Percentiles rank a stretch among this genome's conserved stretches.
phyloP scores from a whole-genome alignment of 352 stramenopile genomes.

The Globisporangium iwayamae region DNA sequence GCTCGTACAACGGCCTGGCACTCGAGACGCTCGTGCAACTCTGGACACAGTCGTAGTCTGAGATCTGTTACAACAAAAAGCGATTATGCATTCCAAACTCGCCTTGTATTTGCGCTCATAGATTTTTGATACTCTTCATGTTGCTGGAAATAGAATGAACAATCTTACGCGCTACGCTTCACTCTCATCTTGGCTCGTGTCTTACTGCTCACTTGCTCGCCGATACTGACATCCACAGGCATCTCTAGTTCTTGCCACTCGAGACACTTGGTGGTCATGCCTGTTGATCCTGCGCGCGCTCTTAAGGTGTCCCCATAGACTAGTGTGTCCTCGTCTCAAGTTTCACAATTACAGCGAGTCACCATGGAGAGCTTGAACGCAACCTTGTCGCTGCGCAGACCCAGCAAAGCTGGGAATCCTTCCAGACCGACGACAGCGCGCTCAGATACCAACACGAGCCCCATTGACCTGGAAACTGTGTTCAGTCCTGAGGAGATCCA shows the following conservation, averaged over 20 bases:
- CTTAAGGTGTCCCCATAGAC: not conserved
- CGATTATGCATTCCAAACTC: not conserved
- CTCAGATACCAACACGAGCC: slow-evolving; percentile 14
- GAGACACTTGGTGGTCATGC: not conserved
- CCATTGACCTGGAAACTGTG: slow-evolving; percentile 30
- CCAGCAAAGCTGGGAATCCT: not conserved
- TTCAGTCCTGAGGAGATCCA: slow-evolving; percentile 50
- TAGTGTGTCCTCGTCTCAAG: not conserved
- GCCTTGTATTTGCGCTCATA: not conserved
- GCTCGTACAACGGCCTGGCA: slow-evolving; percentile 73
- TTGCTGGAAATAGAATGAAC: slow-evolving; percentile 2
- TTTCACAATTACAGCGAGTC: not conserved
- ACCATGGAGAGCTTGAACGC: slow-evolving; percentile 5
- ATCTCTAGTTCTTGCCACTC: not conserved
- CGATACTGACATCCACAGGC: not conserved
- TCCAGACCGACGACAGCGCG: not conserved
- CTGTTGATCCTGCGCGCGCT: not conserved
- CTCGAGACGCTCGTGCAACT: slow-evolving; percentile 67
- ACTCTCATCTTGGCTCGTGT: not conserved
- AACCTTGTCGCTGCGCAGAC: not conserved
- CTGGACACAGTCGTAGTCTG: slow-evolving; percentile 13
- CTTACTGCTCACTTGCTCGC: not conserved
- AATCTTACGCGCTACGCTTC: not conserved
- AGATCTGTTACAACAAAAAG: not conserved
- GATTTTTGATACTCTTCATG: not conserved